Percentiles rank a stretch among this genome's conserved stretches.
phyloP scores from a whole-genome alignment of 306 rosid species.

The Carpinus viminea region DNA sequence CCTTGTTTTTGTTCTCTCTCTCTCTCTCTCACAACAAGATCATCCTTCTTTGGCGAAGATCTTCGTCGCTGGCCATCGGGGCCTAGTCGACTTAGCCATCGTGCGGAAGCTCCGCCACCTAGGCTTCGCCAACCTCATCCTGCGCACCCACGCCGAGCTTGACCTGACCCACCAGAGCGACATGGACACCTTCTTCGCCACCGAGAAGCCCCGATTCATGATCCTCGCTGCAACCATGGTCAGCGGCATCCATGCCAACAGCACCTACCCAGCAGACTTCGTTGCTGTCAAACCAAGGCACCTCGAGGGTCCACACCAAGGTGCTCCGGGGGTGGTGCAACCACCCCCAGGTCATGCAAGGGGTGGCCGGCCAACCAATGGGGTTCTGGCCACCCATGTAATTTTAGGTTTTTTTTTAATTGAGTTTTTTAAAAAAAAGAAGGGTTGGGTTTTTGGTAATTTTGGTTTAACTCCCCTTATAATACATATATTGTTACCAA shows the following conservation, averaged over 20 bases:
- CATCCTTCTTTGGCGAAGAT: constrained; percentile 73
- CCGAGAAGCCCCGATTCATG: constrained; percentile 69
- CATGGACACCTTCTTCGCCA: constrained; percentile 81
- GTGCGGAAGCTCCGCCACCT: constrained; percentile 66
- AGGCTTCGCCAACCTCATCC: constrained; percentile 68
- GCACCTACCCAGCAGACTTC: constrained; percentile 90
- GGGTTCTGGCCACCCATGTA: too few relatives aligned
- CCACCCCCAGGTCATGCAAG: too few relatives aligned
- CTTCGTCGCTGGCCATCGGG: constrained; percentile 93
- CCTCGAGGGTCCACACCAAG: too few relatives aligned
- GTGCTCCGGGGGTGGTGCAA: too few relatives aligned
- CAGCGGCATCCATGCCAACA: constrained; percentile 96
- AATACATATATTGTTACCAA: too few relatives aligned
- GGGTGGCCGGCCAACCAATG: too few relatives aligned
- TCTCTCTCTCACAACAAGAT: constrained; percentile 26
- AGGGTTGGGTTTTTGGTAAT: too few relatives aligned
- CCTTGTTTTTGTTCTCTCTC: not conserved
- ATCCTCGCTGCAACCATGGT: constrained; percentile 94
- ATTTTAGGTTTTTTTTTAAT: too few relatives aligned
- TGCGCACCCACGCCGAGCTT: constrained; percentile 72
- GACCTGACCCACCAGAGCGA: constrained; percentile 83
- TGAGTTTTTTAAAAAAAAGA: too few relatives aligned
- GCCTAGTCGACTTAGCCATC: constrained; percentile 91
- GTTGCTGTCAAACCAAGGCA: constrained; percentile 47
- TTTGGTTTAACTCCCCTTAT: too few relatives aligned